phyloP scores from a whole-genome alignment of 1,284 basidiomycete genomes.

The Fomitiporia mediterranea region DNA sequence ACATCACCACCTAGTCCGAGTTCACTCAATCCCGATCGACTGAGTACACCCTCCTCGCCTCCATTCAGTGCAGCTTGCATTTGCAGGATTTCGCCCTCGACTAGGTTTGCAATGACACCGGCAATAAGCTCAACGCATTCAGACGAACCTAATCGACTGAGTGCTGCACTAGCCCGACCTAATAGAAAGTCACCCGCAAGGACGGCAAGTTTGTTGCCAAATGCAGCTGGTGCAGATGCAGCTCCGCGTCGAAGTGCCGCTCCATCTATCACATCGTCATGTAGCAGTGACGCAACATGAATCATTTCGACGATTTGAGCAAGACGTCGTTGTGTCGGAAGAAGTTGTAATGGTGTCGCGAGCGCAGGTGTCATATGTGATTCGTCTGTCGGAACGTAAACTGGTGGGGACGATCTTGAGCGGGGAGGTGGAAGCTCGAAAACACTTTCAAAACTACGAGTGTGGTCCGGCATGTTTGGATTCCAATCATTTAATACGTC shows the following conservation, averaged over 20 bases:
- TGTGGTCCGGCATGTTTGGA: constrained; percentile 71
- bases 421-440: constrained; percentile 43
- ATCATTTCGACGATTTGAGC: constrained; percentile 99
- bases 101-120: constrained; percentile 90
- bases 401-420: constrained; percentile 33
- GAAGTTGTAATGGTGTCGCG: constrained; percentile 36
- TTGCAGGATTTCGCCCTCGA: constrained; percentile 95
- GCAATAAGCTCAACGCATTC: constrained; percentile 95
- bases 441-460: constrained; percentile 44
- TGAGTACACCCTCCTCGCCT: constrained; percentile 12
- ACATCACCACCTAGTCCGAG: constrained; percentile 9
- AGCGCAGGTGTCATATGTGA: constrained; percentile 29
- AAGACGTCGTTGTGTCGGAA: constrained; percentile 88
- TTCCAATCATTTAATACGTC: constrained; percentile 86
- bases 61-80: constrained; percentile 49
- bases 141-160: constrained; percentile 80
- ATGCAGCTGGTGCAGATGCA: constrained; percentile 81
- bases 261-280: constrained; percentile 93
- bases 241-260: constrained; percentile 79
- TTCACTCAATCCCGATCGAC: constrained; percentile 7
- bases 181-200: constrained; percentile 95
- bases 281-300: constrained; percentile 92
- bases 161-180: constrained; percentile 84
- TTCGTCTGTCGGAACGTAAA: constrained; percentile 36
- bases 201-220: constrained; percentile 95